Conservation (phyloP, 495 filamentous ascomycete genomes). For the Talaromyces borbonicus region DNA sequence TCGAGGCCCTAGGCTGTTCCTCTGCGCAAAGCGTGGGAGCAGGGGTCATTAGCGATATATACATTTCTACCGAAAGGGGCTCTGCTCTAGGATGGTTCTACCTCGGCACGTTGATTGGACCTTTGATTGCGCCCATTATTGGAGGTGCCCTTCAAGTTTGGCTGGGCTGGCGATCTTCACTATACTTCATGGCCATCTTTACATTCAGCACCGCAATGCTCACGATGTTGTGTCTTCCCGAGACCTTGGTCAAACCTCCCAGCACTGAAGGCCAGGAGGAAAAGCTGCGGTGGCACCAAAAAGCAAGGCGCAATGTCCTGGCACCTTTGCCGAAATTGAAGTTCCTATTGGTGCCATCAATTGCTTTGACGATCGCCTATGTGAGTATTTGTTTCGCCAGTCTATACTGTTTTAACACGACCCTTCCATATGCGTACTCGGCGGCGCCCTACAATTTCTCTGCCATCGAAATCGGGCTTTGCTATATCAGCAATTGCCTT, state of each 20-base stretch:
- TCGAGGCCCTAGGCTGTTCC: conserved; percentile 1
- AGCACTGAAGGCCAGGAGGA: not conserved
- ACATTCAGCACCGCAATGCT: conserved; percentile 2
- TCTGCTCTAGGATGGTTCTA: conserved; percentile 11
- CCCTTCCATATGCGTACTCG: conserved; percentile 8
- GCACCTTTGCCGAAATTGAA: conserved; percentile 1
- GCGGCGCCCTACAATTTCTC: conserved; percentile 10
- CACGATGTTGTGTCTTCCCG: conserved; percentile 13
- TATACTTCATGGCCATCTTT: conserved; percentile 9
- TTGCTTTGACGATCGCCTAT: conserved; percentile 4
- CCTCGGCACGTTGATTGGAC: conserved; percentile 10
- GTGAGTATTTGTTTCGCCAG: conserved; percentile 10
- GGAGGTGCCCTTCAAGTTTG: conserved; percentile 8
- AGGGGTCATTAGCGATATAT: conserved; percentile 9
- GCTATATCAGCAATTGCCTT: conserved; percentile 8
- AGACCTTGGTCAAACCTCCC: conserved; percentile 9
- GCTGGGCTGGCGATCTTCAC: conserved; percentile 9
- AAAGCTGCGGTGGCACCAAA: not conserved
- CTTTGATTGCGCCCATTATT: conserved; percentile 10
- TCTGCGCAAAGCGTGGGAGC: conserved; percentile 11
- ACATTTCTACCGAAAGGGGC: conserved; percentile 3
- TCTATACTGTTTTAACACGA: conserved; percentile 9
- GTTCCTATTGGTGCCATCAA: not conserved
- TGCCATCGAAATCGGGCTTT: conserved; percentile 8
- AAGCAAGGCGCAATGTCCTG: not conserved